Evolutionary conservation across 371 early-diverging fungal genomes (phyloP), one percentile per base, ranked within the genome.

Genomic region (Umbelopsis sp.): DNA sequence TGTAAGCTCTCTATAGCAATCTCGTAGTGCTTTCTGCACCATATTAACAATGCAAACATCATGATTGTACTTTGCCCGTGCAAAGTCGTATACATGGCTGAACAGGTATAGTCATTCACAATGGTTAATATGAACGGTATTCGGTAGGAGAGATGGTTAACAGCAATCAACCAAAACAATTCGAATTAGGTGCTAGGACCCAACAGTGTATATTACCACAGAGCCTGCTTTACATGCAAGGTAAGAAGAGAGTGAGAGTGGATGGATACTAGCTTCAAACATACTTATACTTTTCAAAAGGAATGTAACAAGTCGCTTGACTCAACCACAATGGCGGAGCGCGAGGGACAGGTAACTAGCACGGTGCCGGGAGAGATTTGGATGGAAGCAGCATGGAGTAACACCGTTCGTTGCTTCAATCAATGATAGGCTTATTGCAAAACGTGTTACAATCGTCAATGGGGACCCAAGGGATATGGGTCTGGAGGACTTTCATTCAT

Each of bases 401-500:
- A 29, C 29, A 29, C 3, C 29, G 4, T 29, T 29, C 4, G 29
- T 29, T 29, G 29, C 29, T 29, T 29, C 29, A 29, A 29, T 29
- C 22, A 8, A 48, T 22, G 24, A 37, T 70, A 83, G 83, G 81
- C 81, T 7, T 84, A 81, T 50, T 84, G 84, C 44, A 84, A 74
- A 68, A 75, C 75, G 8, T 81, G 84, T 32, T 80, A 81, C 67
- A 77, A 68, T 63, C 81, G 84, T 35, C 73, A 75, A 74, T 83
- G 81, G 81, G 84, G 81, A n/a, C 81, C 84, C 1, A 83, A 82
- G 66, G 81, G 84, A 20, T 83, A 83, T 73, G 84, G 83, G 18
- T 82, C 84, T 66, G 80, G 81, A 29, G 84, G 81, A n/a, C 81
- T 79, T 18, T 76, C 81, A 0, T 83, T 83, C 62, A 67, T 83